Base-by-base conservation (phyloP, 2,329 filamentous ascomycete species). In the Ampelomyces quisqualis region DNA sequence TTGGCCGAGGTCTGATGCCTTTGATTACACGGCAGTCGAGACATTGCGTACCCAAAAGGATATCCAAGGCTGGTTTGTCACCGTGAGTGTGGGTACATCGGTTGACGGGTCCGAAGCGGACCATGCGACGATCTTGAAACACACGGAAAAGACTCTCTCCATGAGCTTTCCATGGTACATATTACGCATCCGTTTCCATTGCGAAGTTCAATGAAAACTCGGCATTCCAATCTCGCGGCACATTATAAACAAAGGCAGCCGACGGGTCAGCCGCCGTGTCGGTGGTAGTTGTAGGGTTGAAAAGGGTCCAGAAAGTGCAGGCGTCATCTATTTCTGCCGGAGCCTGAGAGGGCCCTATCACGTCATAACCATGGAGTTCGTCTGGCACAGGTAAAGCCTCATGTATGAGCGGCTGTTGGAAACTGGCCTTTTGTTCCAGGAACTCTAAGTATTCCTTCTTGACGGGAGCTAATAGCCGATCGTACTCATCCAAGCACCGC, bases 381-480 rank as follows among this genome's bases (percentile, higher is more conserved):
- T 34, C 49, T 30, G 38, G 21, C 15, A 45, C 45, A 6, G 43
- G 38, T 15, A 33, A 14, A 28, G 34, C 35, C 11, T 43, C 34
- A 1, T 38, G 48, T 7, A 45, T 42, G 11, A 41, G 31, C 19
- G 49, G 41, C 8, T 52, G 47, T 10, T 44, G 39, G 13, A 55
- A 38, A n/a, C 37, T 58, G n/a, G 53, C 44, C 34, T 60, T 64
- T n/a, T 60, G 57, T 3, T 52, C 46, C 24, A 67, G 40, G 29
- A 64, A 63, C 7, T 67, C 63, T 7, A 51, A 28, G 32, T 66
- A 68, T 13, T 67, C 64, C 20, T 63, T 60, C 41, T 60, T 65
- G 17, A 62, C 50, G 3, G 60, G 63, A 4, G 45, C 40, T 7
- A 67, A 38, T 7, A 62, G 47, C 35, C 61, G 53, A 24, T 65